Evolutionary conservation across 371 early-diverging fungal species (phyloP).

Genomic region (Zopfochytrium polystomum): DNA sequence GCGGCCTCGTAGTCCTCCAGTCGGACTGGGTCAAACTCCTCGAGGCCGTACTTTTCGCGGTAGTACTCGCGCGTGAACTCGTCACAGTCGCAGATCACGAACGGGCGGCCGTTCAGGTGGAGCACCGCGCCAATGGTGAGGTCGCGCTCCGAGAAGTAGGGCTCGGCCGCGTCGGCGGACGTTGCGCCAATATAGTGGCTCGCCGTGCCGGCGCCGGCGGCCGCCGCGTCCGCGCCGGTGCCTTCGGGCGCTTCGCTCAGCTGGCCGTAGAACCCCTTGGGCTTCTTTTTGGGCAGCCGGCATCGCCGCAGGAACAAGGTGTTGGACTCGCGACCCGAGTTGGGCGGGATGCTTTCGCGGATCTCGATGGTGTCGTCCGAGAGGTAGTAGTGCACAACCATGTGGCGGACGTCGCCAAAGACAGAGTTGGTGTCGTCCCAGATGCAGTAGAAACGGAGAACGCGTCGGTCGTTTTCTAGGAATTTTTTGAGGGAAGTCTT

Average conservation of each 20-base stretch:
- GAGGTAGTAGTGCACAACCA: slow-evolving; percentile 56
- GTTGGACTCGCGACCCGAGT: slow-evolving; percentile 47
- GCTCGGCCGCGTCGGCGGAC: slow-evolving; percentile 24
- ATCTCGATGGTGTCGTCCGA: slow-evolving; percentile 58
- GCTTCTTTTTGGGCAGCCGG: slow-evolving; percentile 43
- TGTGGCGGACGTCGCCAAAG: slow-evolving; percentile 57
- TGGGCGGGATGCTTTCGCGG: slow-evolving; percentile 48
- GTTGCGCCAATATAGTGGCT: too few relatives aligned
- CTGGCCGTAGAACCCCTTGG: slow-evolving; percentile 26
- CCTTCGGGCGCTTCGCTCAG: slow-evolving; percentile 13
- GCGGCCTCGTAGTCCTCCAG: slow-evolving; percentile 44
- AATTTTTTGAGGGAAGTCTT: slow-evolving; percentile 52
- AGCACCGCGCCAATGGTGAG: slow-evolving; percentile 51
- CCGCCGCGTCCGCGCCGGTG: too few relatives aligned
- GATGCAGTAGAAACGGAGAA: slow-evolving; percentile 56
- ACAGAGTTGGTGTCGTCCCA: slow-evolving; percentile 57
- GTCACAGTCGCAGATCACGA: slow-evolving; percentile 58
- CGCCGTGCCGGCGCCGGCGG: background rate
- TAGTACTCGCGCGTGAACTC: slow-evolving; percentile 54
- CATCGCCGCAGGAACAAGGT: slow-evolving; percentile 50
- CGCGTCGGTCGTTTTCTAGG: slow-evolving; percentile 57
- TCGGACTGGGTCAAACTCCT: slow-evolving; percentile 46
- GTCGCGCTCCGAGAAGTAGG: slow-evolving; percentile 49
- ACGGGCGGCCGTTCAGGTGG: slow-evolving; percentile 53
- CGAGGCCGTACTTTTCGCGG: slow-evolving; percentile 47